A percentile compares a stretch with the other conserved stretches of the same genome.
Evolutionary conservation across 768 basidiomycete species (phyloP).

Genomic region (Pisolithus sp.): DNA sequence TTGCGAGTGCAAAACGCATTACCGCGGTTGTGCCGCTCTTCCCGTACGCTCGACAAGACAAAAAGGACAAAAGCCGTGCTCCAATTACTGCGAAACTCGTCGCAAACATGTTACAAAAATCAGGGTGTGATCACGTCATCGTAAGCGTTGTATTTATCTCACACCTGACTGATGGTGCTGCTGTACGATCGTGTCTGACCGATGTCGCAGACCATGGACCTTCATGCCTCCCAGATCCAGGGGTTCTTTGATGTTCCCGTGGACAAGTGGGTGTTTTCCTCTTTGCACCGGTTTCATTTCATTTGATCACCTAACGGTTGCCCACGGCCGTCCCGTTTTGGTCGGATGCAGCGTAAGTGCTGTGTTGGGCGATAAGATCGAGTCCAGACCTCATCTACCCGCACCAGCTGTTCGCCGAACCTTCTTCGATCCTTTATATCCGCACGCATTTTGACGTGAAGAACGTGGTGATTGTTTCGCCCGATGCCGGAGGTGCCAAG

Average conservation of each 20-base stretch:
- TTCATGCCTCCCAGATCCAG: constrained; percentile 98
- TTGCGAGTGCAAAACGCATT: constrained; percentile 96
- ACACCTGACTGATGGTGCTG: not conserved
- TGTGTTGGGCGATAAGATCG: constrained; percentile 1
- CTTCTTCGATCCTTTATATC: constrained; percentile 91
- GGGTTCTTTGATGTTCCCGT: constrained; percentile 99
- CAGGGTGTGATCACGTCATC: constrained; percentile 95
- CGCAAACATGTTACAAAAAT: constrained; percentile 92
- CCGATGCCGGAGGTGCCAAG: constrained; percentile 98
- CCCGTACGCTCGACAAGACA: constrained; percentile 96
- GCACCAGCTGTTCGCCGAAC: constrained; percentile 85
- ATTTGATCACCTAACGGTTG: not conserved
- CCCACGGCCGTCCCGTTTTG: constrained; percentile 10
- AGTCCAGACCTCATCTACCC: constrained; percentile 18
- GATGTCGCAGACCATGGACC: constrained; percentile 81
- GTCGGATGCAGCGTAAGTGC: constrained; percentile 43
- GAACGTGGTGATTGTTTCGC: constrained; percentile 91
- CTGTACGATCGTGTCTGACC: not conserved
- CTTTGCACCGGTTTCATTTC: not conserved
- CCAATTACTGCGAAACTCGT: constrained; percentile 98
- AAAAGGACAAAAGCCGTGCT: constrained; percentile 98
- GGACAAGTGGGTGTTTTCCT: constrained; percentile 78
- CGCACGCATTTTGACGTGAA: constrained; percentile 81
- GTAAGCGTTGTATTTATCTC: constrained; percentile 41
- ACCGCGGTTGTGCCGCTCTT: constrained; percentile 98